phyloP scores from a whole-genome alignment of 2,329 filamentous ascomycete species.

The Gaeumannomyces sp. region DNA sequence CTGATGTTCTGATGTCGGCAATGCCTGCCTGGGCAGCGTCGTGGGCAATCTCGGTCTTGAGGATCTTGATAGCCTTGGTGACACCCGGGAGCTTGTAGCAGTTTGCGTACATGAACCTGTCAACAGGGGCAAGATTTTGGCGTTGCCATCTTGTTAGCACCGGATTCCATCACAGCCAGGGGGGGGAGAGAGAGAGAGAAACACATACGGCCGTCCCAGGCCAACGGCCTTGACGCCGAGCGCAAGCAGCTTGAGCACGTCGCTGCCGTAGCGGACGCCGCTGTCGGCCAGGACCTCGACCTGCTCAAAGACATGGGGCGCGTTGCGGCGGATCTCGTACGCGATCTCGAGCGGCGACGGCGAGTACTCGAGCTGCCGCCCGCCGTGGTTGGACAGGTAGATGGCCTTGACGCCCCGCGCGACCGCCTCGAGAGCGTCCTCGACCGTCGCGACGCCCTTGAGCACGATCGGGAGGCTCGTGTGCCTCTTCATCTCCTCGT shows the following conservation, averaged over 20 bases:
- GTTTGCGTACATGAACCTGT: constrained; percentile 42
- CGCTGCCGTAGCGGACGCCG: constrained; percentile 31
- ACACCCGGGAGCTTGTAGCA: constrained; percentile 43
- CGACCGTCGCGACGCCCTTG: constrained; percentile 32
- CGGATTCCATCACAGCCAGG: too few species aligned
- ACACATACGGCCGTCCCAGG: constrained; percentile 6
- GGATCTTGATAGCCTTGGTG: constrained; percentile 36
- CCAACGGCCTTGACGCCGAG: not conserved
- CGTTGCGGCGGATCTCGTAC: constrained; percentile 28
- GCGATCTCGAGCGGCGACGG: constrained; percentile 26
- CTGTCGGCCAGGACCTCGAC: constrained; percentile 32
- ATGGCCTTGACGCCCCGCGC: constrained; percentile 29
- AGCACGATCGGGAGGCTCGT: constrained; percentile 31
- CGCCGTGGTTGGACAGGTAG: constrained; percentile 35
- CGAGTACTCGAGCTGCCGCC: constrained; percentile 34
- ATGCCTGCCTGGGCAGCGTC: constrained; percentile 30
- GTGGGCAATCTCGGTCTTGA: constrained; percentile 39
- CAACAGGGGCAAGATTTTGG: too few species aligned
- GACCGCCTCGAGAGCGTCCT: constrained; percentile 29
- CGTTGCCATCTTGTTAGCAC: too few species aligned
- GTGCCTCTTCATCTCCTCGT: constrained; percentile 23
- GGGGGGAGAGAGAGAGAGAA: not conserved
- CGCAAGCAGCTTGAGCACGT: constrained; percentile 31
- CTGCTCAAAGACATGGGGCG: constrained; percentile 29
- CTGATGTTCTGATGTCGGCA: constrained; percentile 17